These are phyloP conservation scores for Cochlearia excelsa DNA, from an alignment of 345 rosid species.

Conservation along the genomic window DNA sequence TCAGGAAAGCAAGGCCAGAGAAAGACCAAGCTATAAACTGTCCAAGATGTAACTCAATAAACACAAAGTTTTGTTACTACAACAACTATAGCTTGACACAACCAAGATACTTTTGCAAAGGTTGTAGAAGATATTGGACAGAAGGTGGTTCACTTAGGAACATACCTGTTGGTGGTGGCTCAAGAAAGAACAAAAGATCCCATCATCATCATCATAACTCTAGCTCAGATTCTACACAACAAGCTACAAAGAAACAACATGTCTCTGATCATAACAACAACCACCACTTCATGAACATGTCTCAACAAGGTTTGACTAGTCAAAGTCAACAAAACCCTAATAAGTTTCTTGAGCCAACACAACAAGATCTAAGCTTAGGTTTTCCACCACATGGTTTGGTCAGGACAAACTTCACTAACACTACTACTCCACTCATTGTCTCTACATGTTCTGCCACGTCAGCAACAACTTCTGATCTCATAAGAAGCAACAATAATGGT, in stretches of 20 bases:
- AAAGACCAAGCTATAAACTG: constrained; percentile 87
- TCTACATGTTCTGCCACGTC: too few species aligned
- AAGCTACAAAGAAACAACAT: constrained; percentile 47
- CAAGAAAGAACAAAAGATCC: constrained; percentile 95
- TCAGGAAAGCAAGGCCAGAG: constrained; percentile 65
- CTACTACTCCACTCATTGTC: constrained; percentile 37
- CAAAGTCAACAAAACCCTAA: neutral
- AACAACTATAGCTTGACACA: constrained; percentile 98
- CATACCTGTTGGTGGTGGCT: constrained; percentile 97
- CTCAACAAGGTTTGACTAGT: constrained; percentile 29
- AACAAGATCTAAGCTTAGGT: constrained; percentile 79
- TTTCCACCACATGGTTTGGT: constrained; percentile 53
- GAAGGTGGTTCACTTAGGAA: constrained; percentile 95
- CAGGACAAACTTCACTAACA: constrained; percentile 45
- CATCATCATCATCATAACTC: neutral
- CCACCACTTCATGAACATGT: constrained; percentile 29
- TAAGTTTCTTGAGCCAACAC: neutral
- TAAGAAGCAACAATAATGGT: too few species aligned
- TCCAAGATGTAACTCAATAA: constrained; percentile 91
- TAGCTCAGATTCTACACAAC: constrained; percentile 25
- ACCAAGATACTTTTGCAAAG: constrained; percentile 94
- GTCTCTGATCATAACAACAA: constrained; percentile 45
- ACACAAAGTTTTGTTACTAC: constrained; percentile 98
- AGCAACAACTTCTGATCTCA: too few species aligned
- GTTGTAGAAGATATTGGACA: constrained; percentile 98